Conservation (phyloP, 176 grass and related monocot genomes). For the Raddia guianensis region DNA sequence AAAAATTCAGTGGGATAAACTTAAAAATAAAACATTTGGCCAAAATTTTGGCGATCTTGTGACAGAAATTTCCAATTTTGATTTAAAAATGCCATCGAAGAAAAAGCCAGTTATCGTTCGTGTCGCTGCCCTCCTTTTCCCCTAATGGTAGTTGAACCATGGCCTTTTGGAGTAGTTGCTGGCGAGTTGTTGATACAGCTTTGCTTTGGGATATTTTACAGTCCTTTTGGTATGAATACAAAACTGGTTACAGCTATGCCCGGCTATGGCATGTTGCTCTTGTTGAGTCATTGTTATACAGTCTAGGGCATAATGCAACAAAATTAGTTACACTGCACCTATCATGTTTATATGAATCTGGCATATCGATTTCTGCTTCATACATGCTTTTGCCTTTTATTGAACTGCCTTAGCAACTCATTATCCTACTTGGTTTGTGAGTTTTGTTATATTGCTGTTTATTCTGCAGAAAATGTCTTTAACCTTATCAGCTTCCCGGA, state of each 20-base stretch:
- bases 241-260: not conserved
- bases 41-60: no score
- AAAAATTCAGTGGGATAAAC: no score
- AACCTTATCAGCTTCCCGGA: conserved; percentile 74
- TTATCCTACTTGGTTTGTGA: conserved; percentile 29
- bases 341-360: not conserved
- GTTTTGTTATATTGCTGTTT: conserved; percentile 40
- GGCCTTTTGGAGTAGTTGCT: not conserved
- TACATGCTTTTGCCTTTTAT: conserved; percentile 22
- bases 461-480: conserved; percentile 85
- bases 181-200: not conserved
- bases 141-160: not conserved
- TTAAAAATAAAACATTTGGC: no score
- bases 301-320: not conserved
- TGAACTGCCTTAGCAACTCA: conserved; percentile 15
- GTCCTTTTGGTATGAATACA: not conserved
- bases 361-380: conserved; percentile 2
- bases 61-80: no score
- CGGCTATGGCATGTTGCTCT: not conserved
- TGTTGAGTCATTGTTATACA: not conserved
- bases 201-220: conserved; percentile 2
- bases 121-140: no score
- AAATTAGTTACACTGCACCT: not conserved
- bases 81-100: no score
- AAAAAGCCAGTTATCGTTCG: no score